Percentiles rank a stretch among this genome's conserved stretches.
Conservation (phyloP, 1,284 basidiomycete species). For the Porogramme epimiltina region DNA sequence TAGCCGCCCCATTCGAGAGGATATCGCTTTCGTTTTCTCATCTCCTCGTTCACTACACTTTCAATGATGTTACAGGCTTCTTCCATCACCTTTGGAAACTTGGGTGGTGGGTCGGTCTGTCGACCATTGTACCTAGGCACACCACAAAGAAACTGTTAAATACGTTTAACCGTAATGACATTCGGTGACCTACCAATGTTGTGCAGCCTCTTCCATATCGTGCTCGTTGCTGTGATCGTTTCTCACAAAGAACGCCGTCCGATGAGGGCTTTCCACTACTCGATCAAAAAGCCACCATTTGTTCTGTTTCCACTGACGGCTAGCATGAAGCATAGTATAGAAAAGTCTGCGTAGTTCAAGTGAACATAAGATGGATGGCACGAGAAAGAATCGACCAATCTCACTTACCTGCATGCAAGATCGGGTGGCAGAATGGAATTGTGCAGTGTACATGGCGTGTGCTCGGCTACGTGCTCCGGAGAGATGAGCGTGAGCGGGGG, state of each 20-base stretch:
- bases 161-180: not conserved
- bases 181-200: conserved; percentile 54
- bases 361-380: no score
- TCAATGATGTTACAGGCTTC: conserved; percentile 80
- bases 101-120: conserved; percentile 52
- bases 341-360: conserved; percentile 1
- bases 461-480: conserved; percentile 62
- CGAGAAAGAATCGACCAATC: not conserved
- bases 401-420: conserved; percentile 53
- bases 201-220: conserved; percentile 65
- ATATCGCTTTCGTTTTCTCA: conserved; percentile 63
- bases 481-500: conserved; percentile 58
- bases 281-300: conserved; percentile 86
- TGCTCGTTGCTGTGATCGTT: conserved; percentile 37
- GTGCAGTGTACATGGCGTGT: conserved; percentile 80
- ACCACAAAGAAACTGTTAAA: not conserved
- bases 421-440: conserved; percentile 67
- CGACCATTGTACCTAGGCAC: conserved; percentile 79
- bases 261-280: conserved; percentile 81
- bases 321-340: conserved; percentile 32
- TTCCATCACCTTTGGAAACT: conserved; percentile 76
- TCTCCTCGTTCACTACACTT: conserved; percentile 73
- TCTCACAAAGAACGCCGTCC: conserved; percentile 77
- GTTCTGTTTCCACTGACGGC: conserved; percentile 68
- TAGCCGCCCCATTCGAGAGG: conserved; percentile 73